Evolutionary conservation across 73 alveolate species (phyloP), one percentile per base, ranked within the genome.

Genomic region (Symbiodinium natans): DNA sequence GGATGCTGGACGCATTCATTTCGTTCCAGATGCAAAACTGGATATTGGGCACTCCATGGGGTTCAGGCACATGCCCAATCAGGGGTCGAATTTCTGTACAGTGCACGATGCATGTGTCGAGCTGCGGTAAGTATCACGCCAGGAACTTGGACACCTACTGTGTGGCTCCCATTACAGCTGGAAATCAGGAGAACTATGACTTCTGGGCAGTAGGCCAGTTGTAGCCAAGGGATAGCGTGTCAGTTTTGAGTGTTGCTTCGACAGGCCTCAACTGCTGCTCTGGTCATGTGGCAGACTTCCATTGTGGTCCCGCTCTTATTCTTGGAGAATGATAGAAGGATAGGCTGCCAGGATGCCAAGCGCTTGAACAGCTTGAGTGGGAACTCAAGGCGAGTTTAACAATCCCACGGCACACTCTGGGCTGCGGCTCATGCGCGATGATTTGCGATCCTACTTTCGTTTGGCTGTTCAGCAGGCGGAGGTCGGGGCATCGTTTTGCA

Each of bases 401-500:
- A 92, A 92, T 36, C 98, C 98, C 23, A 43, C 82, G 9, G 98
- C 98, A 2, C 98, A 80, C 40, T 85, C 98, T 17, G 98, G 98
- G 46, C 92, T 92, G 39, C 98, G 98, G n/a, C 92, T 92, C 10
- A 92, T 92, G 98, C 42, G 98, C 71, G 98, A 92, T 77, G 98
- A 92, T 31, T 80, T 77, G 83, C 98, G 98, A 19, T 80, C 98
- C 36, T 92, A 77, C 83, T 92, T 75, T 63, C 82, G 98, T 19
- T 43, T 92, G 42, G 98, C 98, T 0, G 98, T 92, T 29, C 92
- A 92, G 29, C 98, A 92, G 29, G 98, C 98, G n/a, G 88, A 68
- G 88, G 95, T 38, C 68, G 13, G 29, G 34, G 89, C n/a, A n/a
- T n/a, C n/a, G n/a, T n/a, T 9, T 11, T 33, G 13, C n/a, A 27